Base-by-base conservation (phyloP, 495 filamentous ascomycete species). In the Penicillium atrosanguineum region DNA sequence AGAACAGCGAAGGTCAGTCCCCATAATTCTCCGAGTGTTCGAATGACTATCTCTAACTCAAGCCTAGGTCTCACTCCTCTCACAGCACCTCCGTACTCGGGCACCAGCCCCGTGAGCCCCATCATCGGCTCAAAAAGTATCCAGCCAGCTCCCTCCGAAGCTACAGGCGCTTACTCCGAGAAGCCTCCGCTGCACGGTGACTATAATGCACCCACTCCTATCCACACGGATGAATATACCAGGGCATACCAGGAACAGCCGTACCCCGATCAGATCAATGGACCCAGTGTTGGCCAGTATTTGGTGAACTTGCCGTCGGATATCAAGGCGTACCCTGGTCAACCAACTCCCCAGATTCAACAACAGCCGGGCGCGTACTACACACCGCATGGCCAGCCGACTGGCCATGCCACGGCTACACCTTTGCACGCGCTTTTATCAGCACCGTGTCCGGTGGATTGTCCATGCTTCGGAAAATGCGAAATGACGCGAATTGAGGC, bases 391-490 rank as follows among this genome's bases (percentile, higher is more conserved):
- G 56, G 45, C 2, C 61, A 68, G 7, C 59, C 64, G 9, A 74
- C 52, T 31, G 43, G 58, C 23, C 74, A 70, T 61, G 56, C 50
- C 25, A 60, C 55, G 19, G 67, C 67, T 3, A 57, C 57, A 34
- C 64, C 69, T 34, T 61, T 61, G 54, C 71, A 60, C 63, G 69
- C 49, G 20, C 73, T 64, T 19, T 68, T 54, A 50, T 61, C 55
- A 15, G 61, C 62, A 1, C 62, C 79, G 4, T 64, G 69, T 7
- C 75, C 75, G 0, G 77, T 77, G 7, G 79, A 82, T 54, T 82
- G 79, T 59, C 77, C 78, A 0, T 61, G 61, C 7, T 82, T 78
- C 40, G 65, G 71, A 6, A 56, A 70, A 46, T 61, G 79, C 0
- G 72, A 75, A 40, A 72, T 82, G 70, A 82, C 79, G 0, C 68